Percentiles rank a stretch among this genome's conserved stretches.
Evolutionary conservation across 2,329 filamentous ascomycete genomes (phyloP).

Genomic region (Aspergillus flavus): DNA sequence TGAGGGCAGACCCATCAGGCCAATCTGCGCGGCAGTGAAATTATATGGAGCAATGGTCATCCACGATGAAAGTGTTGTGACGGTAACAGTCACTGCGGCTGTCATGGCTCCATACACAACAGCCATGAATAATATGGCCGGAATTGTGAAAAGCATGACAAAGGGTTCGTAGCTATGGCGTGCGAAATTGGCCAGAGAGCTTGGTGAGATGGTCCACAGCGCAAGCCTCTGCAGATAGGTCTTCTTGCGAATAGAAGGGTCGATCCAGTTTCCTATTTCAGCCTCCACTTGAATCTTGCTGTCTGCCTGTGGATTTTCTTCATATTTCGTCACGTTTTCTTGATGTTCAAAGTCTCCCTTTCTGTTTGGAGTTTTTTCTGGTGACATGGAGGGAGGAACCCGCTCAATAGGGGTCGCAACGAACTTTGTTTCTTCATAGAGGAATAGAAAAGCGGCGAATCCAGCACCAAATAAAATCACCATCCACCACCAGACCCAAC

Average conservation of each 20-base stretch:
- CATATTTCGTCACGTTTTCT: too few species aligned
- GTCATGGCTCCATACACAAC: conserved; percentile 43
- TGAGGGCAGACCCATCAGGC: conserved; percentile 42
- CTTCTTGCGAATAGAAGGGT: neutral
- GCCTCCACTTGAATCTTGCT: too few species aligned
- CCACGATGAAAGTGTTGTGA: conserved; percentile 37
- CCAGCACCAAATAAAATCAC: conserved; percentile 44
- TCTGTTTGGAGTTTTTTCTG: neutral
- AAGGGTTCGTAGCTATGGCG: conserved; percentile 35
- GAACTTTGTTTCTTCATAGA: conserved; percentile 48
- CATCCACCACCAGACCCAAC: conserved; percentile 55
- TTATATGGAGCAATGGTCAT: conserved; percentile 45
- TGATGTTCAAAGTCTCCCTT: too few species aligned
- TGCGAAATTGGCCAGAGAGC: conserved; percentile 12
- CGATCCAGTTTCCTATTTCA: neutral
- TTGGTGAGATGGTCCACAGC: conserved; percentile 27
- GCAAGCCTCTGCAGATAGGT: conserved; percentile 48
- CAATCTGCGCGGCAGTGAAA: conserved; percentile 40
- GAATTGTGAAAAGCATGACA: conserved; percentile 44
- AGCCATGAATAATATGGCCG: conserved; percentile 49
- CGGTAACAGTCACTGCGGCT: conserved; percentile 41
- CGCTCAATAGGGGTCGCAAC: conserved; percentile 4
- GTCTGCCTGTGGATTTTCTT: too few species aligned
- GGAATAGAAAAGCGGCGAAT: conserved; percentile 46
- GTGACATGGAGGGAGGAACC: neutral